phyloP scores from a whole-genome alignment of 2,329 filamentous ascomycete genomes.

The Arthrobotrys sphaeroides region DNA sequence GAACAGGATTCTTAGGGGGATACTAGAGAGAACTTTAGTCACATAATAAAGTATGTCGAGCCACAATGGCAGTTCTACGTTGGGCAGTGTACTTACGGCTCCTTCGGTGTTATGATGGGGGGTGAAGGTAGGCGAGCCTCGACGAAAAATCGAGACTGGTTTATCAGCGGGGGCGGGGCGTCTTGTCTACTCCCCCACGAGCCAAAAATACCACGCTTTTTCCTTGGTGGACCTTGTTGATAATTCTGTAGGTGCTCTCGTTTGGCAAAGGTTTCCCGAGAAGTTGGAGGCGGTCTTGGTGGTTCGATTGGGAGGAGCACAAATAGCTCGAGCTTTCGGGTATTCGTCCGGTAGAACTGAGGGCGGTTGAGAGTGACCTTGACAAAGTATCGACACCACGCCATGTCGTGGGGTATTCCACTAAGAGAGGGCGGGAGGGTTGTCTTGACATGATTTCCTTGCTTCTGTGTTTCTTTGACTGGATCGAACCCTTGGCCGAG shows the following conservation, averaged over 20 bases:
- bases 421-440: conserved; percentile 88
- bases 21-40: conserved; percentile 7
- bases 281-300: conserved; percentile 73
- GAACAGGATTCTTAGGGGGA: conserved; percentile 81
- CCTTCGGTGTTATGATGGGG: conserved; percentile 86
- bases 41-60: conserved; percentile 61
- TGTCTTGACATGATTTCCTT: conserved; percentile 75
- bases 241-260: conserved; percentile 71
- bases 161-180: conserved; percentile 57
- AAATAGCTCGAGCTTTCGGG: conserved; percentile 59
- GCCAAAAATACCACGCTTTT: conserved; percentile 71
- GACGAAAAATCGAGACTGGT: conserved; percentile 68
- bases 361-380: conserved; percentile 83
- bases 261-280: conserved; percentile 84
- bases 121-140: conserved; percentile 89
- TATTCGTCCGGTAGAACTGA: conserved; percentile 57
- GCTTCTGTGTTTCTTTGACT: conserved; percentile 62
- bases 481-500: conserved; percentile 63
- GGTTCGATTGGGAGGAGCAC: conserved; percentile 89
- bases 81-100: conserved; percentile 64
- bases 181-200: conserved; percentile 59
- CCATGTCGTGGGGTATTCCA: conserved; percentile 76
- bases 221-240: conserved; percentile 61
- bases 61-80: neutral
- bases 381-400: conserved; percentile 91